Evolutionary conservation across 192 early-diverging fungal genomes (phyloP), one percentile per base, ranked within the genome.

Genomic region (Coemansia sp.): DNA sequence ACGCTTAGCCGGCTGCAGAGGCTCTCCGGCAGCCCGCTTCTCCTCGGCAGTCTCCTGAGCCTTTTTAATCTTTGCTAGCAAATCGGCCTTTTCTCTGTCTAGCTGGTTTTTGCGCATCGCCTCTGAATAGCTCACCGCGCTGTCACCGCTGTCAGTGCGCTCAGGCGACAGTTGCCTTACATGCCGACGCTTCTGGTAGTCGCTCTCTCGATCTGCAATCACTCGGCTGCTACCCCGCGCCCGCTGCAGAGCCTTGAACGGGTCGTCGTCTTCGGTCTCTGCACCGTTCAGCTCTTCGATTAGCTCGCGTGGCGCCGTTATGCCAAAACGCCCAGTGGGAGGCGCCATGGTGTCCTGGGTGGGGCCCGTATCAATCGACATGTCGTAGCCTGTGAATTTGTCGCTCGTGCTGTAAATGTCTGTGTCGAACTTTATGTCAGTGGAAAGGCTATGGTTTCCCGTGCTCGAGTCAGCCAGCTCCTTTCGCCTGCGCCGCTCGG

Each of bases 91-190:
- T 64, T 98, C 94, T 5, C 86, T 85, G 26, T 97, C 95, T 26
- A 97, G 76, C 58, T 95, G 93, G 7, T 86, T 87, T 67, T 94
- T 89, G 61, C 84, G 85, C 89, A 96, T 92, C 14, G 94, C 88
- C 63, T 97, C 94, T 10, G 88, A 76, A 70, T 98, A 98, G 2
- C 88, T 86, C 40, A 90, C 66, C 0, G 86, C 81, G 28, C 87
- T 87, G 11, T 63, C 78, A 11, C 53, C 70, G 2, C 56, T 62
- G 67, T 97, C 94, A 16, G 71, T 77, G 14, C 92, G 83, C 38
- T 91, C 89, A 5, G 94, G 93, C 5, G 95, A 95, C 18, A 99
- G 86, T 24, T 76, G 71, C 9, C 97, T 85, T 51, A 86, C 88
- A 39, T 86, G 85, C 23, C 95, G 76, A n/a, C 93, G 87, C 60